phyloP scores from a whole-genome alignment of 495 filamentous ascomycete species.

The Neurospora sp. region DNA sequence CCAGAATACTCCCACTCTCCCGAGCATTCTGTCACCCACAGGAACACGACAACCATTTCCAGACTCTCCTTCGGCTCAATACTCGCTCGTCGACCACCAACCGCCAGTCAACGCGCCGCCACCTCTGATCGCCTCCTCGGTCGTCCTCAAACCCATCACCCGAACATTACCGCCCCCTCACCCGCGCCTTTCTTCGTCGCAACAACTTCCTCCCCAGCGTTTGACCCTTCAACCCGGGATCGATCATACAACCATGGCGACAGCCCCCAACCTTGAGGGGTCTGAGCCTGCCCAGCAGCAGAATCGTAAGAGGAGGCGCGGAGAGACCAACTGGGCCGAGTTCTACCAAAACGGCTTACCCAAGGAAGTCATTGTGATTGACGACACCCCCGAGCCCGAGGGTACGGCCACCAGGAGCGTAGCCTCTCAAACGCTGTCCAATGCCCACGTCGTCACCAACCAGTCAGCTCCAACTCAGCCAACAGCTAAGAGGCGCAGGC shows the following conservation, averaged over 20 bases:
- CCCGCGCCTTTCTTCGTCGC: neutral
- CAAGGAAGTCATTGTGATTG: constrained; percentile 91
- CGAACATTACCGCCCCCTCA: neutral
- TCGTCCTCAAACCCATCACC: neutral
- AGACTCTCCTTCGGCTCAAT: constrained; percentile 35
- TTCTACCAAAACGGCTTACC: constrained; percentile 93
- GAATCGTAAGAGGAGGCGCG: constrained; percentile 43
- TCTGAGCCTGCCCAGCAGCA: constrained; percentile 19
- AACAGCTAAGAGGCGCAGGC: constrained; percentile 37
- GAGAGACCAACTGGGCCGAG: constrained; percentile 67
- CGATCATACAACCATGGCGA: constrained; percentile 28
- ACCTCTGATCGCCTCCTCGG: constrained; percentile 19
- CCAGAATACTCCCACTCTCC: neutral
- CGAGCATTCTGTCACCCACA: neutral
- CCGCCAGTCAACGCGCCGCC: constrained; percentile 22
- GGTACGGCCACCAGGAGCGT: constrained; percentile 17
- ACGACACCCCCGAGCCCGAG: constrained; percentile 71
- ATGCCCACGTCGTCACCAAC: constrained; percentile 13
- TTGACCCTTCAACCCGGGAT: constrained; percentile 10
- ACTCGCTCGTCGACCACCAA: constrained; percentile 24
- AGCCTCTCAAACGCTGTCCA: constrained; percentile 18
- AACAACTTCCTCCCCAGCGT: neutral
- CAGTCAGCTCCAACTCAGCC: constrained; percentile 19
- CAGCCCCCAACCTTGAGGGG: constrained; percentile 17
- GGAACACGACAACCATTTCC: constrained; percentile 23